phyloP scores from a whole-genome alignment of 2,329 filamentous ascomycete species.

The Aspergillus sp. region DNA sequence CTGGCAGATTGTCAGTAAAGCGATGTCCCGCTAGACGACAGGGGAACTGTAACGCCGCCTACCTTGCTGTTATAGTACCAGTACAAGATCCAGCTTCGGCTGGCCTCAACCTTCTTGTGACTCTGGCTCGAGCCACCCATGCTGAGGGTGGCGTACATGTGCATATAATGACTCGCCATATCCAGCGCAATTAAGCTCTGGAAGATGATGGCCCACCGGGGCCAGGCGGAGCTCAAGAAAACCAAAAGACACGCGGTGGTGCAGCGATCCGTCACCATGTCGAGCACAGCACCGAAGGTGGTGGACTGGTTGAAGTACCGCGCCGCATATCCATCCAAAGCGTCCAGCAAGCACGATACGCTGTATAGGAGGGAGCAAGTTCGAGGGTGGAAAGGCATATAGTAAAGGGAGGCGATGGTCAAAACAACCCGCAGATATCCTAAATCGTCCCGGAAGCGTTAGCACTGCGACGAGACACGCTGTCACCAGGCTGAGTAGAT shows the following conservation, averaged over 20 bases:
- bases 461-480: background rate
- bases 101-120: conserved; percentile 93
- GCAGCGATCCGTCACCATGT: conserved; percentile 99
- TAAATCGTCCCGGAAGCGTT: conserved; percentile 32
- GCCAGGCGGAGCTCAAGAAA: conserved; percentile 92
- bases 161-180: conserved; percentile 95
- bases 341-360: conserved; percentile 91
- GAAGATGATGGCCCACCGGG: conserved; percentile 90
- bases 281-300: conserved; percentile 90
- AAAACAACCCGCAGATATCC: conserved; percentile 77
- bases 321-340: conserved; percentile 91
- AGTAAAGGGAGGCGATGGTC: conserved; percentile 90
- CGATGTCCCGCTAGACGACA: background rate
- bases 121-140: conserved; percentile 78
- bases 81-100: conserved; percentile 84
- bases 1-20: conserved; percentile 48
- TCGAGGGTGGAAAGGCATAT: conserved; percentile 98
- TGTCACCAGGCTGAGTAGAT: background rate
- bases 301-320: conserved; percentile 85
- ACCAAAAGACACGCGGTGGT: conserved; percentile 93
- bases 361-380: conserved; percentile 86
- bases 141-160: conserved; percentile 94
- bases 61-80: conserved; percentile 98
- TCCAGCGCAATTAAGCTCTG: conserved; percentile 90
- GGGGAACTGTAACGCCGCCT: conserved; percentile 33